Base-by-base conservation (phyloP, 2,329 filamentous ascomycete genomes). In the Gaeumannomyces tritici region DNA sequence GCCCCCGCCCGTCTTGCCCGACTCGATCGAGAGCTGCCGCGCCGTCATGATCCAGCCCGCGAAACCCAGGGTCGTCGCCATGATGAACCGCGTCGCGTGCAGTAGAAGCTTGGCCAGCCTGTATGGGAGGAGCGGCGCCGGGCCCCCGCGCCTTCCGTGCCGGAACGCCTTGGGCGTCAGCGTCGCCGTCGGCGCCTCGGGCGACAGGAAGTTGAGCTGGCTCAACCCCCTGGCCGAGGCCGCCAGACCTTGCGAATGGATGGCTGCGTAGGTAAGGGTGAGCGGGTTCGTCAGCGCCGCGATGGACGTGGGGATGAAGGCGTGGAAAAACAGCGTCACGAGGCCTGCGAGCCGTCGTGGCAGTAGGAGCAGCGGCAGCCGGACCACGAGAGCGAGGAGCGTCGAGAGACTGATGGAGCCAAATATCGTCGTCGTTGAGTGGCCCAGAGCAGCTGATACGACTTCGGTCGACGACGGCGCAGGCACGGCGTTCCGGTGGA, bases 1-100 rank as follows among this genome's bases (percentile, higher is more conserved):
- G 1, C 65, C 63, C 15, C 64, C 61, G 28, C 80, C 81, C 54
- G 79, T 82, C 42, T 51, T 51, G 63, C 74, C 86, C 64, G 77
- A 76, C 70, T 76, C 79, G 26, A 95, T 79, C 61, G 83, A 80
- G 4, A 97, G 79, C 74, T 89, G 88, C 65, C 91, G 87, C 13
- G 95, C 93, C 47, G 93, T 96, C 58, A 91, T 89, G 11, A 98
- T 91, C 95, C 95, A 99, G n/a, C 91, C 93, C 4, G 90, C 93
- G 70, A 98, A 96, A 0, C 93, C 93, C 33, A 99, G 83, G 0
- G 88, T 90, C 58, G 93, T 86, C 0, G 91, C 91, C 85, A 97
- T 96, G 70, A 97, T 89, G 72, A 93, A 90, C 24, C 93, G 86
- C 1, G 92, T 95, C 3, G 93, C 91, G 68, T 97, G 91, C 4